These are phyloP conservation scores for Pugionium cornutum DNA, from an alignment of 345 rosid species.

Conservation along the genomic window DNA sequence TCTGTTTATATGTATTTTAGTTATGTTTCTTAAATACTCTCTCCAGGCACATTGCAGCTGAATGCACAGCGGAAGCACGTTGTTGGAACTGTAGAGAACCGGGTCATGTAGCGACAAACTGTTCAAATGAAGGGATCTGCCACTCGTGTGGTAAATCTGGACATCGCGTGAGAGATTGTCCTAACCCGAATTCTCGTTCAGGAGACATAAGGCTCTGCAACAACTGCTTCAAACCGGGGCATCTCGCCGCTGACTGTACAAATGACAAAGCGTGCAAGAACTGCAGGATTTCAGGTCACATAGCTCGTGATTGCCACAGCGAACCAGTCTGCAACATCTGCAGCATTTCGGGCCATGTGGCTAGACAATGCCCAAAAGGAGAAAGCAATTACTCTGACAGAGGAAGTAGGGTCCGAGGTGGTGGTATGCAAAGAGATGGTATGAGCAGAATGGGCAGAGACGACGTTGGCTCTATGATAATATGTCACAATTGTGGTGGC, in stretches of 20 bases:
- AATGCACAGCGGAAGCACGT: conserved; percentile 83
- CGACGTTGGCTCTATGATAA: conserved; percentile 71
- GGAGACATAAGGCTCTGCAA: conserved; percentile 88
- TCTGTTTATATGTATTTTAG: background rate
- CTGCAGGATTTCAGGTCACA: conserved; percentile 89
- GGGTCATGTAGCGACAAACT: conserved; percentile 80
- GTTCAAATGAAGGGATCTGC: conserved; percentile 94
- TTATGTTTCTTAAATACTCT: conserved; percentile 5
- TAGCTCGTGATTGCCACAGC: conserved; percentile 85
- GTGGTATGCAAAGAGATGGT: conserved; percentile 67
- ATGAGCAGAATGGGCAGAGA: conserved; percentile 72
- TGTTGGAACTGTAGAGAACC: conserved; percentile 98
- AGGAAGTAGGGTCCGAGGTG: conserved; percentile 44
- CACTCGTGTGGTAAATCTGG: conserved; percentile 97
- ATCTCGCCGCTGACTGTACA: conserved; percentile 84
- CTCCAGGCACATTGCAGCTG: conserved; percentile 87
- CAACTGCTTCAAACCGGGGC: conserved; percentile 95
- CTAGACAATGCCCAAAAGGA: conserved; percentile 77
- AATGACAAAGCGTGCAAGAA: conserved; percentile 96
- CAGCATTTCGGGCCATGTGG: conserved; percentile 81
- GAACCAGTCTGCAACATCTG: conserved; percentile 81
- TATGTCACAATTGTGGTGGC: conserved; percentile 92
- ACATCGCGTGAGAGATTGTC: conserved; percentile 86
- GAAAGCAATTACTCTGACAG: conserved; percentile 47
- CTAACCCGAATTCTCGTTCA: conserved; percentile 62